These are phyloP conservation scores for Arachnomyces sp. DNA, from an alignment of 2,329 filamentous ascomycete species.

Conservation along the genomic window DNA sequence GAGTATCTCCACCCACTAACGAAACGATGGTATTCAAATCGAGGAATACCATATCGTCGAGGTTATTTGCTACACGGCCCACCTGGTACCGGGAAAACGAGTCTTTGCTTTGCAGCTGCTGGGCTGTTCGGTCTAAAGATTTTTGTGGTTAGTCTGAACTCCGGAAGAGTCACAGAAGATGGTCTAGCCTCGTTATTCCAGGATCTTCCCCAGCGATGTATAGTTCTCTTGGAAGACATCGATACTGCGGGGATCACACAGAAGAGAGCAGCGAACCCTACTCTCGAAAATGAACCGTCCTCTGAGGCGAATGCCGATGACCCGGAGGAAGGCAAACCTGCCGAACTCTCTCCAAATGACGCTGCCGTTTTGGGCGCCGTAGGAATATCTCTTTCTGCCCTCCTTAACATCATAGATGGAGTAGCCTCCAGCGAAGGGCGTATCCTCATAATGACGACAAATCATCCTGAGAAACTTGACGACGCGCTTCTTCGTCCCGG, in stretches of 20 bases:
- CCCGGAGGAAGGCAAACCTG: constrained; percentile 14
- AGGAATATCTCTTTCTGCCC: constrained; percentile 56
- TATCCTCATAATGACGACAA: constrained; percentile 68
- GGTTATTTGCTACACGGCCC: constrained; percentile 78
- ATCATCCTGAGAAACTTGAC: constrained; percentile 58
- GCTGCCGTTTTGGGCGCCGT: constrained; percentile 14
- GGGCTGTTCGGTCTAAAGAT: constrained; percentile 64
- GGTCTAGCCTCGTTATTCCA: constrained; percentile 57
- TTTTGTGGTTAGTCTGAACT: constrained; percentile 64
- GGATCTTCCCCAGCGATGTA: constrained; percentile 60
- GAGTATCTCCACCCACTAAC: constrained; percentile 48
- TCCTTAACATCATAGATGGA: constrained; percentile 65
- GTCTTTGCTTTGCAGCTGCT: constrained; percentile 61
- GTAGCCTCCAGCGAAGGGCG: constrained; percentile 62
- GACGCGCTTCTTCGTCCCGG: constrained; percentile 58
- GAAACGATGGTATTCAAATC: constrained; percentile 67
- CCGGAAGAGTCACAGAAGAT: constrained; percentile 56
- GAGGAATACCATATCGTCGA: constrained; percentile 77
- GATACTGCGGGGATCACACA: constrained; percentile 65
- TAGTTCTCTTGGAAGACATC: constrained; percentile 70
- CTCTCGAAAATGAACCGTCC: constrained; percentile 22
- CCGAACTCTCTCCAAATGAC: constrained; percentile 5
- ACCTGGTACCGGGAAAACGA: constrained; percentile 72
- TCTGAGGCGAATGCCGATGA: constrained; percentile 9
- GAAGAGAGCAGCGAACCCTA: constrained; percentile 23